phyloP scores from a whole-genome alignment of 2,329 filamentous ascomycete genomes.

The Fusarium marasasianum region DNA sequence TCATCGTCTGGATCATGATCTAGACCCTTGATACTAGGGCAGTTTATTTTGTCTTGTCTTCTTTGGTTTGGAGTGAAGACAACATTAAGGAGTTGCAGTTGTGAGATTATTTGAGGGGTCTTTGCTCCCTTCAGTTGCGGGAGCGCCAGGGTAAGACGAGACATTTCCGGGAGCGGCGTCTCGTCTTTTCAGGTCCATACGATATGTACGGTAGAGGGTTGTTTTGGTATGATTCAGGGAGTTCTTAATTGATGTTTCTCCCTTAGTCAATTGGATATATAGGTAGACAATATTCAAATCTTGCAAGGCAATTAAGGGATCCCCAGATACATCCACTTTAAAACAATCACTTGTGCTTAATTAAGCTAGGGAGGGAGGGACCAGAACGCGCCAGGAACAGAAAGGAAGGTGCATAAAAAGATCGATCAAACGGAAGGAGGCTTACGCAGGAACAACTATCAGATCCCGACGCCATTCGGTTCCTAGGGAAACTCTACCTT shows the following conservation, averaged over 20 bases:
- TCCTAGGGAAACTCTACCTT: background rate
- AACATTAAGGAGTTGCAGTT: background rate
- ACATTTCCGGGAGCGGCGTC: constrained; percentile 22
- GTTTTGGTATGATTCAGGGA: background rate
- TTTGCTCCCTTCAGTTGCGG: constrained; percentile 6
- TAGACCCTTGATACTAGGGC: background rate
- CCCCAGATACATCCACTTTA: background rate
- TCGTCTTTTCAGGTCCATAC: background rate
- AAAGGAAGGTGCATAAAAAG: background rate
- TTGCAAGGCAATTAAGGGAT: background rate
- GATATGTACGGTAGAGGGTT: background rate
- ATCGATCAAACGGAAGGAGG: constrained; percentile 14
- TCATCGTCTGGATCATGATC: constrained; percentile 7
- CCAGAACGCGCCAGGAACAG: background rate
- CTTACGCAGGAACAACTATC: constrained; percentile 32
- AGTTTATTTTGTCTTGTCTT: background rate
- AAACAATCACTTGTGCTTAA: background rate
- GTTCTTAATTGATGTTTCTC: background rate
- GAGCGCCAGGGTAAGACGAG: constrained; percentile 18
- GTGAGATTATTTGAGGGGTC: constrained; percentile 6
- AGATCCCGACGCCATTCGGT: background rate
- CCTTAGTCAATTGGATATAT: background rate
- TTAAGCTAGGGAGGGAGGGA: background rate
- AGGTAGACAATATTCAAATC: background rate
- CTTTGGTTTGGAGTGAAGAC: background rate